Conservation (phyloP, 805 yeast genomes). For the Tetrapisispora taiwanensis region DNA sequence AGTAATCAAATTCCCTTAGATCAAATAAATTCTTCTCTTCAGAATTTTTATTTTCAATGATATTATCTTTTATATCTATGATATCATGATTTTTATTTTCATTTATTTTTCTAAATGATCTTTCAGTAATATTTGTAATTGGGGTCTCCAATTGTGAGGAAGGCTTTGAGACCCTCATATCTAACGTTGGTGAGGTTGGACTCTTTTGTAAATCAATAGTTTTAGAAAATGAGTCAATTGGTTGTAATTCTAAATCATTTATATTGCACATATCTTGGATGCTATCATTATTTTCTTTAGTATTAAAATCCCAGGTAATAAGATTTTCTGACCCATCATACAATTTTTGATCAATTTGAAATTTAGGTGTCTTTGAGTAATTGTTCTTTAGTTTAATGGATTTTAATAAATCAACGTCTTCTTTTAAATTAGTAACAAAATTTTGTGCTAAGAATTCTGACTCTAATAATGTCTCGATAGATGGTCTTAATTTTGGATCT, state of each 20-base stretch:
- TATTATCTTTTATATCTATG: constrained; percentile 14
- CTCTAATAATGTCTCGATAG: constrained; percentile 45
- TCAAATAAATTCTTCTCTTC: constrained; percentile 3
- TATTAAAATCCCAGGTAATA: constrained; percentile 10
- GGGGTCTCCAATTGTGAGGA: constrained; percentile 13
- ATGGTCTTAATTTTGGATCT: constrained; percentile 55
- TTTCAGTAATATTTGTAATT: constrained; percentile 15
- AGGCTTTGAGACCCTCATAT: constrained; percentile 8
- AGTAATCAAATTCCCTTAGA: constrained; percentile 27
- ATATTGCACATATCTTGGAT: background rate
- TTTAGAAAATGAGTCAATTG: background rate
- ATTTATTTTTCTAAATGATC: constrained; percentile 13
- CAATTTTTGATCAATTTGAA: constrained; percentile 26
- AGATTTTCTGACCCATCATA: constrained; percentile 16
- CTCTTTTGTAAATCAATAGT: constrained; percentile 1
- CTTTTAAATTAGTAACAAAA: constrained; percentile 31
- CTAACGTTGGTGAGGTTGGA: constrained; percentile 8
- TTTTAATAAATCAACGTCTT: constrained; percentile 32
- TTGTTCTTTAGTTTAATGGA: constrained; percentile 19
- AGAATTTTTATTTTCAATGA: constrained; percentile 14
- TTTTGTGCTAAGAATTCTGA: constrained; percentile 40
- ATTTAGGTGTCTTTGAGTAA: constrained; percentile 30
- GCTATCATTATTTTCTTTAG: background rate
- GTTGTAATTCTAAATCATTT: background rate
- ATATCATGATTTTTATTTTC: background rate